Evolutionary conservation across 805 yeast genomes (phyloP), one percentile per base, ranked within the genome.

Genomic region (Kluyveromyces starmeri): DNA sequence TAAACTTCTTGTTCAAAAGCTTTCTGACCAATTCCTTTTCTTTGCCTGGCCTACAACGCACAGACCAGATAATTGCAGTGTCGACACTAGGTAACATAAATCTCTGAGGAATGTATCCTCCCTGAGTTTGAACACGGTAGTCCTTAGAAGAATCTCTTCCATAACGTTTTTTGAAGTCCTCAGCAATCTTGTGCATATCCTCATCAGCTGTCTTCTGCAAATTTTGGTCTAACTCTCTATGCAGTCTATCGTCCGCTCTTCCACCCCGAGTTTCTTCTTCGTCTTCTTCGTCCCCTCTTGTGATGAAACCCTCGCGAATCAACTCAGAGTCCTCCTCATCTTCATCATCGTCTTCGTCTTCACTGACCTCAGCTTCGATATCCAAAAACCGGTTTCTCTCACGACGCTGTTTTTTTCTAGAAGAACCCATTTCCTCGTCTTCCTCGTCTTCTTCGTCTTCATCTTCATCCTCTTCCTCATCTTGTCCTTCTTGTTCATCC

Each of bases 361-460:
- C 97, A 58, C 89, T 95, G 38, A 92, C 98, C 59, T 89, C 97
- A 40, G 96, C 98, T 67, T 92, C 97, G 36, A 92, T 94, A 83
- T 92, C 98, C 62, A 92, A 70, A 59, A 86, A 92, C 67, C 82
- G 88, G 59, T 89, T 89, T 40, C 83, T 68, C 31, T 62, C 67
- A 38, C 58, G 65, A 40, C 70, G 65, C 50, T 61, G 56, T 55
- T 69, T 56, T 58, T 65, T 58, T 54, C 63, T 45, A 50, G 66
- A 55, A 46, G 69, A 65, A 4, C 66, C 67, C n/a, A 61, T 59
- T 5, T 65, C 71, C 4, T 62, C 68, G 10, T 70, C 80, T 2
- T 71, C 83, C 0, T 76, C 84, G 0, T 77, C 79, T 58, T 70
- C 77, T 0, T 65, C 76, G 0, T 69, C 73, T 0, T 68, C 74